phyloP scores from a whole-genome alignment of 1,139 yeast genomes.

The Zygoascus meyerae region DNA sequence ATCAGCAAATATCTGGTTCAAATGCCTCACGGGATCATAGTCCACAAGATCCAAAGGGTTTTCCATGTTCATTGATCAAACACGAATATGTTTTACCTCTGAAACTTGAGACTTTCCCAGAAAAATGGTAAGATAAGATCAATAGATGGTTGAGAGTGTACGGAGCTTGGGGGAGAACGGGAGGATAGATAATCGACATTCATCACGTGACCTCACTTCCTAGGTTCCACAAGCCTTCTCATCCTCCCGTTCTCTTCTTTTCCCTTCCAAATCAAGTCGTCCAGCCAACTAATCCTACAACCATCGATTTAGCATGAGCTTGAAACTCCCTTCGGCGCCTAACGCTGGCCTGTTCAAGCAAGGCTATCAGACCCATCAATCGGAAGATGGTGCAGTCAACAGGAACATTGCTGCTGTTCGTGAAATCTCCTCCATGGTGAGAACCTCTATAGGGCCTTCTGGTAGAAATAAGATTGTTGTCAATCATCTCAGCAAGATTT shows the following conservation, averaged over 20 bases:
- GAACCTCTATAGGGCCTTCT: conserved; percentile 95
- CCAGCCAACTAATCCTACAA: too few species aligned
- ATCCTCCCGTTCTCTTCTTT: not conserved
- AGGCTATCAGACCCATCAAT: conserved; percentile 85
- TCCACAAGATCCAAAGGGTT: conserved; percentile 19
- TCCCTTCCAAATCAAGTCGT: not conserved
- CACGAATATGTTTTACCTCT: too few species aligned
- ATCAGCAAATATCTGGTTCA: conserved; percentile 32
- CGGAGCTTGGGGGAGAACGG: too few species aligned
- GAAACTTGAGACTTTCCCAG: too few species aligned
- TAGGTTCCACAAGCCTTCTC: too few species aligned
- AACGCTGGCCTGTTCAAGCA: conserved; percentile 90
- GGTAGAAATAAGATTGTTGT: conserved; percentile 95
- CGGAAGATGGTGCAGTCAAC: conserved; percentile 90
- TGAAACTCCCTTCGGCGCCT: conserved; percentile 89
- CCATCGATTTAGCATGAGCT: conserved; percentile 51
- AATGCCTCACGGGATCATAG: conserved; percentile 40
- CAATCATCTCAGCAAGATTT: conserved; percentile 73
- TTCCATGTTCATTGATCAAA: conserved; percentile 1
- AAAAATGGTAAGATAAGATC: too few species aligned
- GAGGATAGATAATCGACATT: too few species aligned
- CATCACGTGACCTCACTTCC: too few species aligned
- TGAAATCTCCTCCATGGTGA: conserved; percentile 84
- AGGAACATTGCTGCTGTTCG: conserved; percentile 92
- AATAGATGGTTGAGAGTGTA: too few species aligned